Base-by-base conservation (phyloP, 2,329 filamentous ascomycete species). In the Fusarium mundagurra region DNA sequence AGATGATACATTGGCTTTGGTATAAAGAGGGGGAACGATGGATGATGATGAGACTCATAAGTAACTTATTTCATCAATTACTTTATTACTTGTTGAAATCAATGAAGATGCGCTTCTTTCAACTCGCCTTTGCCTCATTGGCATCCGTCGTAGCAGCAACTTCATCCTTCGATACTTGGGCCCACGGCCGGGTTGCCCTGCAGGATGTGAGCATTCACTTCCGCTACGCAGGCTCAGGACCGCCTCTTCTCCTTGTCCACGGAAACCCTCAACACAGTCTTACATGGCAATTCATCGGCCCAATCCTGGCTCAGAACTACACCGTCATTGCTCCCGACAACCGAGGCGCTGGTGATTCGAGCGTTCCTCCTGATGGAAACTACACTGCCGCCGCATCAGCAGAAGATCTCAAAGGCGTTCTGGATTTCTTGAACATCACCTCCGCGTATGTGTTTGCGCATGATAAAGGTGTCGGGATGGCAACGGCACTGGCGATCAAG, bases 381-480 rank as follows among this genome's bases (percentile, higher is more conserved):
- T 86, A 86, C 71, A 86, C 79, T 13, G 83, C 84, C 0, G 61
- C 78, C 31, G 81, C 84, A 4, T 81, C 82, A 38, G 85, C 84
- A 65, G 76, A 78, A 22, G 79, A 85, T 45, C 79, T 85, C 11
- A 81, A 81, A 31, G 80, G 78, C 17, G 71, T 86, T 0, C 78
- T 86, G 45, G 82, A 84, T 41, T 86, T 86, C 47, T 71, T 87
- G 13, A 84, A 84, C 29, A 77, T 86, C 12, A 82, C 81, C 5
- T 82, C 80, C 33, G 77, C 84, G 4, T 85, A 85, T 65, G 82
- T 87, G 0, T 83, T 86, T 69, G 78, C 82, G 1, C 85, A 87
- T 68, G 85, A 87, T 64, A 86, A 86, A 64, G 85, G 85, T 22
- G 82, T 81, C 8, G 85, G 85, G 0, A 77, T 84, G 36, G 84